These are phyloP conservation scores for Elaeis guineensis DNA, from an alignment of 176 grass and related monocot species.

Conservation along the genomic window DNA sequence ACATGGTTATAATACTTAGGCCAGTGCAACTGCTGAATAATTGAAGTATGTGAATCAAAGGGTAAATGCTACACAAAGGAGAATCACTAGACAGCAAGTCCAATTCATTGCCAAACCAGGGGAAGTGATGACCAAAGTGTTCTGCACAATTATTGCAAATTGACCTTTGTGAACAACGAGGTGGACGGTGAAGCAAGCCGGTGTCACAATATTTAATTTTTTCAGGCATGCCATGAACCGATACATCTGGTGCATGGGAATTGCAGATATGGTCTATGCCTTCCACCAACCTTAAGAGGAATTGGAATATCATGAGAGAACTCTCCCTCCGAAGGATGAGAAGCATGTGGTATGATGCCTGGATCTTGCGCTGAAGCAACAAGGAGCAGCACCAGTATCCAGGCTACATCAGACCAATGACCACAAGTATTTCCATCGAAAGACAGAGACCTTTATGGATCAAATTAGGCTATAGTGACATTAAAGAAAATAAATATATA, in stretches of 20 bases:
- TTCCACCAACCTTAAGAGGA: constrained; percentile 10
- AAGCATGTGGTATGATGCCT: constrained; percentile 76
- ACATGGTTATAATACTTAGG: no score
- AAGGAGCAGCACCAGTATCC: constrained; percentile 85
- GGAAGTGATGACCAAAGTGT: constrained; percentile 92
- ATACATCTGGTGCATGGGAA: constrained; percentile 61
- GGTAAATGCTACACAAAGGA: no score
- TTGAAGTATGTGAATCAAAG: no score
- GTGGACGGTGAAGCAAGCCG: constrained; percentile 86
- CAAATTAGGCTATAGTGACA: not conserved
- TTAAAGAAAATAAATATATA: no score
- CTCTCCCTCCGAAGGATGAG: constrained; percentile 78
- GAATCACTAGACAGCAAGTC: constrained; percentile 13
- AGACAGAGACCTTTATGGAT: not conserved
- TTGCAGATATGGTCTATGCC: constrained; percentile 53
- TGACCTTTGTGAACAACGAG: constrained; percentile 70
- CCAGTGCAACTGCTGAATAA: no score
- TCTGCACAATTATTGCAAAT: constrained; percentile 94
- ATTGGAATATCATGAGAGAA: constrained; percentile 50
- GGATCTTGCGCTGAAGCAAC: constrained; percentile 85
- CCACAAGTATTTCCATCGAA: not conserved
- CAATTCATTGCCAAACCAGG: constrained; percentile 87
- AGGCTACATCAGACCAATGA: not conserved
- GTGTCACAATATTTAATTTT: constrained; percentile 77
- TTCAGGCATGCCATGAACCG: constrained; percentile 28